Percentiles rank a stretch among this genome's conserved stretches.
Conservation (phyloP, 805 yeast species). For the Starmerella cellae region DNA sequence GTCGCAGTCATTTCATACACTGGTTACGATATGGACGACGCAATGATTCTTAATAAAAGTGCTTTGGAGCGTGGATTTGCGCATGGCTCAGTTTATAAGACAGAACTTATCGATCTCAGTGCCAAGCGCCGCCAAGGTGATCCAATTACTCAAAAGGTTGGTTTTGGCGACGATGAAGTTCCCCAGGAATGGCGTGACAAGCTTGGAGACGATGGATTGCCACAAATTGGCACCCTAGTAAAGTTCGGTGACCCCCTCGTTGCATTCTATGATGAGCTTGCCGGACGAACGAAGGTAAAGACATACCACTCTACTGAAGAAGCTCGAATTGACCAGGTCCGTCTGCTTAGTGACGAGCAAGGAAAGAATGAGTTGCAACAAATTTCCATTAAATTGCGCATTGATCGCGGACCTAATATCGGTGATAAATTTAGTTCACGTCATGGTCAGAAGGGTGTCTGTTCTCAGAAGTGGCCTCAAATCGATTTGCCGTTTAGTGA, state of each 20-base stretch:
- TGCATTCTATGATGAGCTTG: conserved; percentile 81
- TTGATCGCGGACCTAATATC: conserved; percentile 82
- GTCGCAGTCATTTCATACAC: conserved; percentile 98
- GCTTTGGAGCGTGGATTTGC: conserved; percentile 98
- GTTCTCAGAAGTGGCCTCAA: conserved; percentile 96
- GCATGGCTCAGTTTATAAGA: conserved; percentile 91
- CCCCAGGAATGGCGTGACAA: conserved; percentile 82
- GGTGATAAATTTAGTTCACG: conserved; percentile 97
- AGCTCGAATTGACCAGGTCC: conserved; percentile 90
- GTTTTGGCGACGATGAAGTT: conserved; percentile 87
- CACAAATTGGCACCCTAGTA: conserved; percentile 72
- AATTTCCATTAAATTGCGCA: conserved; percentile 75
- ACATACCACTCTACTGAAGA: conserved; percentile 91
- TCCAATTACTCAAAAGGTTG: conserved; percentile 86
- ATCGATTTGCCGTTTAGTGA: conserved; percentile 95
- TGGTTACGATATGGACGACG: conserved; percentile 99
- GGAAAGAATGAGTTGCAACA: conserved; percentile 61
- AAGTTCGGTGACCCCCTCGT: conserved; percentile 93
- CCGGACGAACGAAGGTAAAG: conserved; percentile 81
- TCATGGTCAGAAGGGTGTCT: conserved; percentile 97
- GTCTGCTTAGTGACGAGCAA: conserved; percentile 71
- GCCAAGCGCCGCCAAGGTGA: conserved; percentile 76
- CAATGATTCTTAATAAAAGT: conserved; percentile 94
- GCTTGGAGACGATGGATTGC: conserved; percentile 85
- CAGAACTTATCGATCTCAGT: conserved; percentile 76